Percentiles rank a stretch among this genome's conserved stretches.
These are phyloP conservation scores for Colletotrichum spinosum DNA, from an alignment of 2,329 filamentous ascomycete genomes.

Conservation along the genomic window DNA sequence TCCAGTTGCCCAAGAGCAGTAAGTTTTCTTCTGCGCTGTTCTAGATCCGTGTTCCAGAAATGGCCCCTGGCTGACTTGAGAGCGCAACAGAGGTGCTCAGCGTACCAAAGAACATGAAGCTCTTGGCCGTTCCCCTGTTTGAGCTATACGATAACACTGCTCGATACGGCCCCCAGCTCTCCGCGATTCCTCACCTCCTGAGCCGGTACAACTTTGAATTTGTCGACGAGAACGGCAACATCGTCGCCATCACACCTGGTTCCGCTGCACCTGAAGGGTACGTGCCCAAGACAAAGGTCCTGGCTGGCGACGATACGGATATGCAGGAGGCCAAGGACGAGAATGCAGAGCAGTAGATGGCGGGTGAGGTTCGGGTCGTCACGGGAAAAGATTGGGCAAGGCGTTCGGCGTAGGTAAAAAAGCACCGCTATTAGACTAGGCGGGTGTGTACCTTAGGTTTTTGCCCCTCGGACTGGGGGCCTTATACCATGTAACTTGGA, in stretches of 20 bases:
- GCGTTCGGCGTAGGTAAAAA: conserved; percentile 40
- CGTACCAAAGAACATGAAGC: conserved; percentile 99
- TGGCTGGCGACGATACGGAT: conserved; percentile 72
- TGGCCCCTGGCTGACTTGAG: conserved; percentile 37
- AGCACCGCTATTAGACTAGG: conserved; percentile 21
- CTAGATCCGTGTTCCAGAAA: conserved; percentile 12
- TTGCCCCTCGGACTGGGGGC: conserved; percentile 10
- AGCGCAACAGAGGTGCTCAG: conserved; percentile 81
- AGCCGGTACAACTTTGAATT: conserved; percentile 98
- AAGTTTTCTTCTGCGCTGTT: conserved; percentile 48
- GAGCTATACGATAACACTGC: conserved; percentile 98
- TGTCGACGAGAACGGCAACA: conserved; percentile 90
- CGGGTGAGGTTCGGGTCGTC: background rate
- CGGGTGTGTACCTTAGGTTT: conserved; percentile 35
- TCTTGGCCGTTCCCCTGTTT: conserved; percentile 95
- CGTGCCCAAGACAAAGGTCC: conserved; percentile 72
- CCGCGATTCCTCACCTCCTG: conserved; percentile 93
- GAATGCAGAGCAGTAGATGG: conserved; percentile 47
- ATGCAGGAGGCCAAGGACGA: conserved; percentile 64
- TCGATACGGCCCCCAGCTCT: conserved; percentile 94
- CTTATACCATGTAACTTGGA: conserved; percentile 17
- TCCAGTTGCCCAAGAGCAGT: conserved; percentile 94
- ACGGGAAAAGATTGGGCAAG: conserved; percentile 31
- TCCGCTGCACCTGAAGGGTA: conserved; percentile 68
- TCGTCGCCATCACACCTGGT: conserved; percentile 87